Conservation (phyloP, 257 asterid species). For the Nyctanthes arbortristis region DNA sequence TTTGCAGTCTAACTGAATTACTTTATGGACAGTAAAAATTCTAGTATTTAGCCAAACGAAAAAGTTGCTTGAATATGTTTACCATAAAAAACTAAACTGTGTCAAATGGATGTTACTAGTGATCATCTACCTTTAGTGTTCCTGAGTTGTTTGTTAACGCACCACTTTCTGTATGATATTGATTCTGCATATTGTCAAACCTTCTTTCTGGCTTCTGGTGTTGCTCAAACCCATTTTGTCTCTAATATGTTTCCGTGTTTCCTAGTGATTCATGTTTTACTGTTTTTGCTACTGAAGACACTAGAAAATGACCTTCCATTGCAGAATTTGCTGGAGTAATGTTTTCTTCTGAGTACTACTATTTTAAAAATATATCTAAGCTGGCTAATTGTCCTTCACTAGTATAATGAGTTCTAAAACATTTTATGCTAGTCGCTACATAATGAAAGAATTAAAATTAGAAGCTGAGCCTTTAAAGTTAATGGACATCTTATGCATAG, state of each 20-base stretch:
- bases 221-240: background rate
- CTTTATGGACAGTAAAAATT: background rate
- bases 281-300: background rate
- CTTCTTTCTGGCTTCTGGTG: background rate
- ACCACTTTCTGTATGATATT: background rate
- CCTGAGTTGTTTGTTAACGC: background rate
- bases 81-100: background rate
- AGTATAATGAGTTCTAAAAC: background rate
- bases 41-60: background rate
- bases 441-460: background rate
- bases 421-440: background rate
- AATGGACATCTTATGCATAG: background rate
- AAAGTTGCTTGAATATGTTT: background rate
- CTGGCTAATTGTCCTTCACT: background rate
- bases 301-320: background rate
- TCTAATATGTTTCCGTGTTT: background rate
- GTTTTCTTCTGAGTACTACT: background rate
- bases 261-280: background rate
- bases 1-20: background rate
- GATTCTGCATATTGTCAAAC: background rate
- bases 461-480: too few relatives aligned
- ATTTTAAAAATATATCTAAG: background rate
- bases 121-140: background rate
- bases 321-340: background rate
- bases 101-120: background rate